Evolutionary conservation across 371 early-diverging fungal species (phyloP).

Genomic region (Zychaea mexicana): DNA sequence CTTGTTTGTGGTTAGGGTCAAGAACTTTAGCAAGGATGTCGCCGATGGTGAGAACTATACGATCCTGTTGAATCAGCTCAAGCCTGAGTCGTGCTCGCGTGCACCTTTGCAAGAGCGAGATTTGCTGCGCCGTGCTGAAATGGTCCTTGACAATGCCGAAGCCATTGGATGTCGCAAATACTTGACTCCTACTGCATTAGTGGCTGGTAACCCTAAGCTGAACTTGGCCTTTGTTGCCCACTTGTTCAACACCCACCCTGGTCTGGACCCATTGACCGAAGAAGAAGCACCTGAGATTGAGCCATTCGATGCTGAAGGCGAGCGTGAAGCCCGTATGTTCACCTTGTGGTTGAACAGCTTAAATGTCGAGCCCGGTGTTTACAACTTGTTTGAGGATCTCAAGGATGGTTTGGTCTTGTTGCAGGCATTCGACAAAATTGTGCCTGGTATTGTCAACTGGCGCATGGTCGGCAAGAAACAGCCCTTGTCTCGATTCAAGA

Average conservation of each 20-base stretch:
- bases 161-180: conserved; percentile 92
- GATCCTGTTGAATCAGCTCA: conserved; percentile 89
- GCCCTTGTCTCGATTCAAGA: conserved; percentile 87
- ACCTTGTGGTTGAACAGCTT: conserved; percentile 95
- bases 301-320: conserved; percentile 86
- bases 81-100: conserved; percentile 79
- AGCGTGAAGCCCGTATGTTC: conserved; percentile 95
- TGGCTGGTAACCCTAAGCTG: conserved; percentile 93
- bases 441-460: conserved; percentile 91
- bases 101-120: conserved; percentile 84
- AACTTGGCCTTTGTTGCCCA: conserved; percentile 96
- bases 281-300: conserved; percentile 90
- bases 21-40: conserved; percentile 91
- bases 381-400: conserved; percentile 87
- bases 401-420: conserved; percentile 81
- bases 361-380: conserved; percentile 93
- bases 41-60: conserved; percentile 96
- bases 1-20: conserved; percentile 52
- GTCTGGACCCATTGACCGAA: conserved; percentile 86
- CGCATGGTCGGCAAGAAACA: conserved; percentile 76
- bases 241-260: conserved; percentile 94
- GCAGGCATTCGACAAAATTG: conserved; percentile 93
- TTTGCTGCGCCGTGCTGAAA: conserved; percentile 82
- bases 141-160: conserved; percentile 89
- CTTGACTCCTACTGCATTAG: conserved; percentile 89